Base-by-base conservation (phyloP, 129 eudicot genomes). In the Deinandra increscens region DNA sequence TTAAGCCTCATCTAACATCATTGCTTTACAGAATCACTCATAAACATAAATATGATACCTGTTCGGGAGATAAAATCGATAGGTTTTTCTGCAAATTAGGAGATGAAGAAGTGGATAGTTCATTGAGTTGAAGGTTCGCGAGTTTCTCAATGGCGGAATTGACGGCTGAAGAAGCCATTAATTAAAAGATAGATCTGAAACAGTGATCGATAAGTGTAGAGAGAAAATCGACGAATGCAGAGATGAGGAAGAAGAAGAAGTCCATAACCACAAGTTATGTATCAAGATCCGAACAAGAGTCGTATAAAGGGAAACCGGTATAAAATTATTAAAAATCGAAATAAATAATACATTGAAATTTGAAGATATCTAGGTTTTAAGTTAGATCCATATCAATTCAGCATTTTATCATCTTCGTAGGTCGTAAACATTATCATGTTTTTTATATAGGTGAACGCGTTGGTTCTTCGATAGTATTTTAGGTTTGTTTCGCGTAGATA, bases 11-110 rank as follows among this genome's bases (percentile, higher is more conserved):
- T 23, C 2, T 7, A 41, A 31, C 10, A 64, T 36, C 45, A 54
- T 19, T 37, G 18, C 3, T 33, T 12, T 18, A 22, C n/a, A 36
- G 43, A 70, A 39, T n/a, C 1, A 62, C n/a, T 39, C 4, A 60
- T 7, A 33, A 0, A 15, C 15, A 9, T 13, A 37, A 3, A 14
- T 38, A 53, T 20, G 41, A 33, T 60, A 93, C 99, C 91, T 93
- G 97, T 5, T 85, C 60, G 11, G 95, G 80, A 20, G 97, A 69
- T 64, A 93, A 84, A 37, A 93, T 68, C 0, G 84, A 74, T 58
- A 93, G 87, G 17, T 87, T 93, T 33, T 80, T 87, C 19, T 64
- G 79, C 41, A 93, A 85, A 78, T 86, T 86, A 1, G 86, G 88
- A 19, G 80, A 83, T 56, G 87, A 79, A 29, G 88, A 39, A 19